These are phyloP conservation scores for Cichorium intybus DNA, from an alignment of 140 eudicot species.

Conservation along the genomic window DNA sequence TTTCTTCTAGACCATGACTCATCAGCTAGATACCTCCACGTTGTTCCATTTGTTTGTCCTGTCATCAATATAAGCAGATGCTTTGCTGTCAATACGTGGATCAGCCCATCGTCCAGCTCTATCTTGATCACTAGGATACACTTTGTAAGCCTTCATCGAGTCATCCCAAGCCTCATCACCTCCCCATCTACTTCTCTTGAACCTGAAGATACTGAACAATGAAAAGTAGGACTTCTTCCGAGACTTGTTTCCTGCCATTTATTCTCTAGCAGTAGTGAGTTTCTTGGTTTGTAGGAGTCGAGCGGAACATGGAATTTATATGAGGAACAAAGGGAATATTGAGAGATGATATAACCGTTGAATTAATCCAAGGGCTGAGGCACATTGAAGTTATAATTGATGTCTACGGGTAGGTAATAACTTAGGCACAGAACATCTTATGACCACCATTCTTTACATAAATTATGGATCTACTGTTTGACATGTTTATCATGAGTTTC, in stretches of 20 bases:
- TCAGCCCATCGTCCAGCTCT: slow-evolving; percentile 17
- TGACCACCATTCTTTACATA: background rate
- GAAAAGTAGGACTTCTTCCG: background rate
- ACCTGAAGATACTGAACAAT: background rate
- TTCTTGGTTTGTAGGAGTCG: background rate
- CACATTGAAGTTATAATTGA: background rate
- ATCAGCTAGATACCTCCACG: slow-evolving; percentile 1
- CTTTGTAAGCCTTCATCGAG: slow-evolving; percentile 18
- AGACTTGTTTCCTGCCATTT: slow-evolving; percentile 7
- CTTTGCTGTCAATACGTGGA: slow-evolving; percentile 19
- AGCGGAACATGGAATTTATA: background rate
- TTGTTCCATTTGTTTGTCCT: slow-evolving; percentile 8
- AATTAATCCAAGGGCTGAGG: background rate
- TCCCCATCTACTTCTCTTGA: slow-evolving; percentile 4
- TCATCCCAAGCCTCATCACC: background rate
- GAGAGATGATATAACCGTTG: background rate
- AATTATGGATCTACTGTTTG: background rate
- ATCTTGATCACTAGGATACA: slow-evolving; percentile 20
- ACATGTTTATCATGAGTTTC: background rate
- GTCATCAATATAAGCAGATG: slow-evolving; percentile 11
- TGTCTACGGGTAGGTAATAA: background rate
- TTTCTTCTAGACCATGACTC: background rate
- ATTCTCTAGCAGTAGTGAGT: background rate
- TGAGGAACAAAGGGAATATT: background rate
- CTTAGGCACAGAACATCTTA: slow-evolving; percentile 4